Conservation (phyloP, 768 basidiomycete genomes). For the Galerina sulciceps region DNA sequence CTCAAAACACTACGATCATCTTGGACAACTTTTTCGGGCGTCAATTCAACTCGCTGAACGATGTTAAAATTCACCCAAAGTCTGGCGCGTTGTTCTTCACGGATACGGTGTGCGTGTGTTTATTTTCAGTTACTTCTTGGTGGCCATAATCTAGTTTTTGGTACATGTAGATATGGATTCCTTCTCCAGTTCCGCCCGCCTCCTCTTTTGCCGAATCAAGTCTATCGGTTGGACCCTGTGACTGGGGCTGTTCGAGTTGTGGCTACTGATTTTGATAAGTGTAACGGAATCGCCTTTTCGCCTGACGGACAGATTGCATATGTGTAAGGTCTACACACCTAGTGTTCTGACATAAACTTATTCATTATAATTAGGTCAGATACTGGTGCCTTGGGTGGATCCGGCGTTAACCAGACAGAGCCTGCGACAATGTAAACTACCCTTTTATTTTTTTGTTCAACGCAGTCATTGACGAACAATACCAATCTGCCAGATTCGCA, state of each 20-base stretch:
- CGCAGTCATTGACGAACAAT: background rate
- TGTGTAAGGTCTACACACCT: conserved; percentile 42
- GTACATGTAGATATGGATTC: conserved; percentile 57
- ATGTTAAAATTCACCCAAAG: conserved; percentile 73
- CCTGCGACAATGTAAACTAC: conserved; percentile 69
- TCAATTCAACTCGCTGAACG: conserved; percentile 84
- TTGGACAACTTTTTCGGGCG: conserved; percentile 81
- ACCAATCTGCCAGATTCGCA: conserved; percentile 50
- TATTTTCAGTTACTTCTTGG: background rate
- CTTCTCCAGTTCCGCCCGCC: conserved; percentile 66
- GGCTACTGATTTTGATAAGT: conserved; percentile 74
- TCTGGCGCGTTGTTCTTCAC: conserved; percentile 75
- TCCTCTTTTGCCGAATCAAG: conserved; percentile 72
- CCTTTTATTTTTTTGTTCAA: background rate
- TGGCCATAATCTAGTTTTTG: background rate
- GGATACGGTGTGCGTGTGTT: conserved; percentile 57
- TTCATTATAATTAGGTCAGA: conserved; percentile 43
- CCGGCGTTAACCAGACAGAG: conserved; percentile 55
- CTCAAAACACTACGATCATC: conserved; percentile 69
- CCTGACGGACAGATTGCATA: conserved; percentile 67
- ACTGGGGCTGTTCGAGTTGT: conserved; percentile 71
- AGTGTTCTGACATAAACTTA: background rate
- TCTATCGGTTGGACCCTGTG: conserved; percentile 75
- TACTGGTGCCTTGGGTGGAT: conserved; percentile 49
- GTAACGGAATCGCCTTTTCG: conserved; percentile 80